Evolutionary conservation across 2,329 filamentous ascomycete genomes (phyloP), one percentile per base, ranked within the genome.

Genomic region (Endothia cerciana): DNA sequence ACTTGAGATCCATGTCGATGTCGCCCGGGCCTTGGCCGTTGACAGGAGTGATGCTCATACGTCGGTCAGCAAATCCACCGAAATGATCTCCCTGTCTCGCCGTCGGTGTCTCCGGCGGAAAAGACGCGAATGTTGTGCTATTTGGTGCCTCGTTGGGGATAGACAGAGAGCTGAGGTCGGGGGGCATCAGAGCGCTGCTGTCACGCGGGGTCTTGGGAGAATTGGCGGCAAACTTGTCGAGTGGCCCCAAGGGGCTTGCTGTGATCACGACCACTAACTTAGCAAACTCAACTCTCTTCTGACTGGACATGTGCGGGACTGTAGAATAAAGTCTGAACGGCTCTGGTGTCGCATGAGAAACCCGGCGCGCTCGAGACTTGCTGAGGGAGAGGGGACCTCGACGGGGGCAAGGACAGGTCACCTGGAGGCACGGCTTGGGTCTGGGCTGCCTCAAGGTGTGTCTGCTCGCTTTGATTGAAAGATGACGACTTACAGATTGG

Each of bases 81-180:
- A 84, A 75, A 64, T 87, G 85, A 57, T 82, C 83, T 28, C 87
- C 87, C 33, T 85, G 80, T 47, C 83, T 83, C 15, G 85, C 81
- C 1, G 93, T 97, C 4, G 94, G 94, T 0, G 94, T 98, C 0
- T 92, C 93, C 0, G 94, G 94, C 15, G 87, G 86, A 57, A 88
- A 83, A 33, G 63, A 62, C 15, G 60, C 66, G 6, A 68, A 64
- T 43, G 60, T 64, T 25, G 66, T 51, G 30, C 62, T 60, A 13
- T 63, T 63, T 17, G 64, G 33, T 15, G 64, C 61, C 22, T 64
- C 64, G 28, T 66, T 89, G 3, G 92, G 95, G 67, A 97, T 94
- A 0, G 93, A 94, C 22, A 97, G 81, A 47, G 88, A 87, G 77
- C 91, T 96, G 0, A 93, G 89, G 74, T 97, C 94, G 7, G 90